A percentile compares a stretch with the other conserved stretches of the same genome.
phyloP scores from a whole-genome alignment of 768 basidiomycete species.

The Hemileccinum rubropunctum region DNA sequence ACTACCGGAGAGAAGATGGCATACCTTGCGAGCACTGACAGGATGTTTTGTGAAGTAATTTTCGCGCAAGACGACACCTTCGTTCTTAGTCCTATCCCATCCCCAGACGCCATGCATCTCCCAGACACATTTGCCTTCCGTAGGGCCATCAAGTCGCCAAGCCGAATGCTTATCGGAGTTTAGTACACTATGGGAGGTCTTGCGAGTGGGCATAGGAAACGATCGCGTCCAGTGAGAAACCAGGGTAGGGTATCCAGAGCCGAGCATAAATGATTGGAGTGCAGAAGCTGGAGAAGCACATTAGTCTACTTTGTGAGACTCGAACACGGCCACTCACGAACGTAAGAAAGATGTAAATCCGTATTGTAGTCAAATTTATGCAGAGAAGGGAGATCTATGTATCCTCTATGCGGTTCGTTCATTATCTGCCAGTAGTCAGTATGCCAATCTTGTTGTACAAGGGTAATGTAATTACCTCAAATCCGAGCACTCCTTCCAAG shows the following conservation, averaged over 20 bases:
- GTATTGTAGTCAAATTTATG: conserved; percentile 93
- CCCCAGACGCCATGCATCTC: conserved; percentile 93
- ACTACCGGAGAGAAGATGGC: conserved; percentile 3
- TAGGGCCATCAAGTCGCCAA: conserved; percentile 77
- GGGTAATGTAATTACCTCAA: conserved; percentile 58
- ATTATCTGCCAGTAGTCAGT: conserved; percentile 56
- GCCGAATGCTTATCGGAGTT: conserved; percentile 59
- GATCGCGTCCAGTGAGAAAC: conserved; percentile 82
- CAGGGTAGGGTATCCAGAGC: conserved; percentile 77
- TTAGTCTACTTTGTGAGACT: neutral
- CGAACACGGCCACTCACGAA: conserved; percentile 51
- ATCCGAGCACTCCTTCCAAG: conserved; percentile 80
- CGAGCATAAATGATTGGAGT: conserved; percentile 89
- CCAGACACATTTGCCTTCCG: conserved; percentile 75
- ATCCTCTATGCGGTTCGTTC: conserved; percentile 95
- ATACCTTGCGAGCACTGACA: conserved; percentile 55
- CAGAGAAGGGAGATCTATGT: conserved; percentile 77
- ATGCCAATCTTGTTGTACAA: neutral
- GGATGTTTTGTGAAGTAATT: conserved; percentile 82
- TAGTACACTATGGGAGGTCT: conserved; percentile 54
- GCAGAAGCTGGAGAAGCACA: conserved; percentile 56
- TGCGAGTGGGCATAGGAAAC: conserved; percentile 83
- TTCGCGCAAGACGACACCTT: conserved; percentile 75
- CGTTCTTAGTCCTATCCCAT: conserved; percentile 65
- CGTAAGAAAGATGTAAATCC: conserved; percentile 80